Base-by-base conservation (phyloP, 257 asterid genomes). In the Solanum neorickii region DNA sequence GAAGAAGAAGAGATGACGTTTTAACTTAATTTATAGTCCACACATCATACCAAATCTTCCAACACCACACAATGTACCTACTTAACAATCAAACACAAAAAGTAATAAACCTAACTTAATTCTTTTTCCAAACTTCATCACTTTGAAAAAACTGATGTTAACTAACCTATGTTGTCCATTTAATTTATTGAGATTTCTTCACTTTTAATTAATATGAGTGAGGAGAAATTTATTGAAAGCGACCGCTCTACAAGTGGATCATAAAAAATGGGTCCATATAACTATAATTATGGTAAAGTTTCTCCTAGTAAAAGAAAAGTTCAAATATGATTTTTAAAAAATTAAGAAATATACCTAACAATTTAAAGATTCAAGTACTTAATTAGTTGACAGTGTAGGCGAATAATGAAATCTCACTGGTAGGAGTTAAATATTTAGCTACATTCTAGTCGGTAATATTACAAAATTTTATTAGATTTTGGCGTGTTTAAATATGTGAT, bases 11-110 rank as follows among this genome's bases (percentile, higher is more conserved):
- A 62, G 31, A 62, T n/a, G 70, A 62, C 70, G 70, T 62, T 62
- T 62, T 62, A 11, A 62, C 20, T 49, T 59, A 59, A 59, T 59
- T 47, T 18, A 3, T 82, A 9, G 68, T 29, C 85, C 85, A 49
- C 85, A 82, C 23, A 47, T 10, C 13, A 29, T 49, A 31, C 85
- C 85, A 82, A 46, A 29, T 31, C 41, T 49, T 20, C 85, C 18
- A 29, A 82, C 69, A 82, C 85, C 85, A 49, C 85, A 82, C 25
- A 82, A 4, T 4, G 23, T 29, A 82, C 85, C 85, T 49, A 82
- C 85, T 49, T 49, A 49, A 82, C 85, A 49, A 18, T 80, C 69
- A 47, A 80, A 80, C 68, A 14, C 3, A 16, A 23, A 31, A 76
- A 25, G 14, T 25, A 12, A 75, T 75, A 47, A 27, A 78, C 60